Conservation (phyloP, 2,329 filamentous ascomycete genomes). For the Penicillium capsulatum region DNA sequence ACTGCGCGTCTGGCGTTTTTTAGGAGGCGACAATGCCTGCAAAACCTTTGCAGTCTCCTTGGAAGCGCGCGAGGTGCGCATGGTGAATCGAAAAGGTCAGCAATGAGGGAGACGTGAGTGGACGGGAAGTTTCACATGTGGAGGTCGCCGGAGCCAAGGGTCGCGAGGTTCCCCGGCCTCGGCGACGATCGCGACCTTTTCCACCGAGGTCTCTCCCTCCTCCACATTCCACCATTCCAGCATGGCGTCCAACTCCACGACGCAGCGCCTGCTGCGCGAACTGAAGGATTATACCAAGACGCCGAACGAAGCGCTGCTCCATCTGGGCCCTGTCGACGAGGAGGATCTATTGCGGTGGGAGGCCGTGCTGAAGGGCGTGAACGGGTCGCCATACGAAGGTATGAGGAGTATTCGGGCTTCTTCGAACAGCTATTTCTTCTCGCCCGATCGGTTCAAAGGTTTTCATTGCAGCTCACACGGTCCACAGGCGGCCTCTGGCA, state of each 20-base stretch:
- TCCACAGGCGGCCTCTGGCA: conserved; percentile 82
- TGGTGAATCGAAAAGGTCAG: conserved; percentile 24
- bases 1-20: conserved; percentile 46
- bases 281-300: conserved; percentile 55
- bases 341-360: conserved; percentile 57
- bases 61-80: conserved; percentile 58
- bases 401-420: no score
- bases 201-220: neutral
- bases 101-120: neutral
- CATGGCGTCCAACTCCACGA: conserved; percentile 34
- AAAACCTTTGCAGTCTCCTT: conserved; percentile 57
- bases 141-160: neutral
- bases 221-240: conserved; percentile 22
- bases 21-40: conserved; percentile 42
- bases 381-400: conserved; percentile 60
- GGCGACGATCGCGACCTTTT: conserved; percentile 11
- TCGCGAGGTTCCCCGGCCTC: conserved; percentile 19
- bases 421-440: no score
- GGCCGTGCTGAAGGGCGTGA: conserved; percentile 57
- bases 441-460: no score
- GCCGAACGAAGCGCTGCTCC: conserved; percentile 54
- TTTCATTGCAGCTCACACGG: no score
- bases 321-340: conserved; percentile 55
- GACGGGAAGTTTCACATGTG: conserved; percentile 3
- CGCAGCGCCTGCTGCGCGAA: conserved; percentile 60